Evolutionary conservation across 495 filamentous ascomycete species (phyloP), one percentile per base, ranked within the genome.

Genomic region (Penicillium waksmanii): DNA sequence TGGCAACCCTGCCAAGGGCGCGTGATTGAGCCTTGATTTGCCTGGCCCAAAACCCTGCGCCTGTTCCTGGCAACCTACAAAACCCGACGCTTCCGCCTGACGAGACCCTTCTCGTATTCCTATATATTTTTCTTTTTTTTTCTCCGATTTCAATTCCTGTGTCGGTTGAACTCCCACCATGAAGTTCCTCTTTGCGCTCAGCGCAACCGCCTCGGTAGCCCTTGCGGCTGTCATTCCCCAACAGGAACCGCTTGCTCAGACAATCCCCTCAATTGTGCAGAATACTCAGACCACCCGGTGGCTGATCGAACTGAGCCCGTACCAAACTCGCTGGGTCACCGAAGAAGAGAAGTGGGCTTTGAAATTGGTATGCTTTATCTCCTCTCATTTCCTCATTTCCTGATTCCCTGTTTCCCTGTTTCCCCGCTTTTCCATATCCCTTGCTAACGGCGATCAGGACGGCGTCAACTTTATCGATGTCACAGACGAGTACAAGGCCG

Each of bases 261-360:
- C 46, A 23, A 27, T 48, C 11, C 46, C 46, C 21, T 74, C 70
- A 21, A 60, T 73, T 43, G 66, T 73, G 15, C 72, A 74, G 34
- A 66, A 68, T 55, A 57, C 58, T 34, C 63, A 71, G 21, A 57
- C 66, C 19, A 82, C 89, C 52, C 80, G 81, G 64, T 96, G 83
- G 66, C 82, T 95, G 35, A 89, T 98, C 59, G 93, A 98, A 79
- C 75, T 96, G n/a, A 79, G 84, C 15, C 94, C 92, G n/a, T 92
- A 90, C 57, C 82, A 91, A 63, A 92, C 85, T 21, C 74, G 79
- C 76, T 96, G 90, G 89, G 87, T 97, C 23, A 94, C 90, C 0
- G 94, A 98, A 65, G 92, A 96, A 31, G 87, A 96, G 77, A 98
- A 98, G 76, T 97, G 96, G 90, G 85, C 84, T 62, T 78, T 98